Percentiles rank a stretch among this genome's conserved stretches.
Evolutionary conservation across 1,284 basidiomycete species (phyloP).

Genomic region (Ceratobasidium sp.): DNA sequence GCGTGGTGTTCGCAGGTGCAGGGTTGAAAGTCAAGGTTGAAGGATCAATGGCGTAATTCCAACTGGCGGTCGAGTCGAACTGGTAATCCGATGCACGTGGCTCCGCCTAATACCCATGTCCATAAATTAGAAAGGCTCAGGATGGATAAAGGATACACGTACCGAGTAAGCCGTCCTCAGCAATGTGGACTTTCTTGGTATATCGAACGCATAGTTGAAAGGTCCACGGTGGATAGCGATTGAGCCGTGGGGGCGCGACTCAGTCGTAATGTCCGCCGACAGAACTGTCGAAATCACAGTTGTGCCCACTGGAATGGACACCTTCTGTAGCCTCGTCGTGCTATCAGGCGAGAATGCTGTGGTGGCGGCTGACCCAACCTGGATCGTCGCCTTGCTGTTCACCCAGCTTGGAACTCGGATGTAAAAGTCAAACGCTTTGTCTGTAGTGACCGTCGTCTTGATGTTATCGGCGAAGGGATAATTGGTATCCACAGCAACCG

Average conservation of each 20-base stretch:
- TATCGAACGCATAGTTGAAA: constrained; percentile 70
- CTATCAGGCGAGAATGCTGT: constrained; percentile 58
- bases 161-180: constrained; percentile 26
- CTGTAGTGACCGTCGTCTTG: constrained; percentile 65
- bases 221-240: constrained; percentile 70
- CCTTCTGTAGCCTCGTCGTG: constrained; percentile 64
- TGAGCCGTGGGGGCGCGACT: constrained; percentile 67
- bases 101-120: constrained; percentile 58
- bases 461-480: constrained; percentile 71
- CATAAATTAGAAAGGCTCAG: no score
- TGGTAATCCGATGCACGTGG: constrained; percentile 67
- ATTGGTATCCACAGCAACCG: constrained; percentile 63
- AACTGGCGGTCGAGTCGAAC: constrained; percentile 65
- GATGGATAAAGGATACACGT: no score
- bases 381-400: constrained; percentile 64
- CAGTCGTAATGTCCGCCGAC: constrained; percentile 65
- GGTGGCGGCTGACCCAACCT: constrained; percentile 62
- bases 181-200: constrained; percentile 60
- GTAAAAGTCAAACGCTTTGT: constrained; percentile 66
- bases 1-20: constrained; percentile 58
- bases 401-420: constrained; percentile 70
- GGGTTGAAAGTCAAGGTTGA: constrained; percentile 65
- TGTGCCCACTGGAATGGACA: constrained; percentile 61
- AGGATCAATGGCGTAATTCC: constrained; percentile 72
- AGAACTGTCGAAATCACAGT: constrained; percentile 64